A percentile compares a stretch with the other conserved stretches of the same genome.
Evolutionary conservation across 2,329 filamentous ascomycete species (phyloP).

Genomic region (Cladosporium sp.): DNA sequence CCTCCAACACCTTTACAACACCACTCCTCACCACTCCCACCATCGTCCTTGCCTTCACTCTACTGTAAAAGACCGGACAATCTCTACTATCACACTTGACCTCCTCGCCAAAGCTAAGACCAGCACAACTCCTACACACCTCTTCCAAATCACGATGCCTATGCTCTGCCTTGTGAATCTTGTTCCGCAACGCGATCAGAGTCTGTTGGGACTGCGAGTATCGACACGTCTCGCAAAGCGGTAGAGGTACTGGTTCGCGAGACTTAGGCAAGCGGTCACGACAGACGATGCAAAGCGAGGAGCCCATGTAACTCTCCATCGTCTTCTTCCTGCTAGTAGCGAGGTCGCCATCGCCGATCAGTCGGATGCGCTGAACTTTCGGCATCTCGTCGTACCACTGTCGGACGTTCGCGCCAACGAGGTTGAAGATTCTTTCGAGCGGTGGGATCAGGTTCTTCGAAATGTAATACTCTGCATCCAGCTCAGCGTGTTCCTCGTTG

Average conservation of each 20-base stretch:
- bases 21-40: constrained; percentile 36
- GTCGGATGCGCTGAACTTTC: constrained; percentile 72
- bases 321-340: constrained; percentile 52
- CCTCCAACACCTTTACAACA: constrained; percentile 40
- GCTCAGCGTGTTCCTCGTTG: constrained; percentile 67
- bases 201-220: constrained; percentile 52
- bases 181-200: constrained; percentile 59
- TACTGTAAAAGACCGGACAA: constrained; percentile 85
- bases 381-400: constrained; percentile 97
- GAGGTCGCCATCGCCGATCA: constrained; percentile 39
- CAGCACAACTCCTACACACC: constrained; percentile 77
- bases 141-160: constrained; percentile 60
- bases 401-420: constrained; percentile 86
- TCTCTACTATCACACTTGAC: constrained; percentile 87
- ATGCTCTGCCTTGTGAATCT: constrained; percentile 60
- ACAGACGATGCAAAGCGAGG: constrained; percentile 75
- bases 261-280: constrained; percentile 48
- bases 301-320: constrained; percentile 89
- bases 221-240: constrained; percentile 58
- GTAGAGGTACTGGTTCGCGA: constrained; percentile 26
- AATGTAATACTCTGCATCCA: constrained; percentile 97
- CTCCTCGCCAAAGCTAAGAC: constrained; percentile 66
- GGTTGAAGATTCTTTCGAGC: constrained; percentile 91
- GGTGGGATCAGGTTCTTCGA: constrained; percentile 92
- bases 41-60: constrained; percentile 58